These are phyloP conservation scores for Endogone sp. DNA, from an alignment of 192 early-diverging fungal genomes.

Conservation along the genomic window DNA sequence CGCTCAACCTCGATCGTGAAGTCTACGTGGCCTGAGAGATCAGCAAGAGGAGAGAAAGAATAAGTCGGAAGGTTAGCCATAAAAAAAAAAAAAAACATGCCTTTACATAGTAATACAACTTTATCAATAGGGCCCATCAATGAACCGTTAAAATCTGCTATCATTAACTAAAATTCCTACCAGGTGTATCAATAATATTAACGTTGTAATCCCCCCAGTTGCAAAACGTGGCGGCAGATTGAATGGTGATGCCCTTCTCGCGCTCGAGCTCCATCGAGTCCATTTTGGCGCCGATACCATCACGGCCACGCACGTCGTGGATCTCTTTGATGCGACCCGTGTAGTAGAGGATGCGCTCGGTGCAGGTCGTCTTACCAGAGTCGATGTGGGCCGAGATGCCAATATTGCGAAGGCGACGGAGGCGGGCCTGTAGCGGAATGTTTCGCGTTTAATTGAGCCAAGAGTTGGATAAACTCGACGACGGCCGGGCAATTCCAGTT, in stretches of 20 bases:
- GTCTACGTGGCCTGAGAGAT: constrained; percentile 73
- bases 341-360: constrained; percentile 81
- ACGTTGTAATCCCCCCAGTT: constrained; percentile 75
- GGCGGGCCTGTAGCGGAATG: constrained; percentile 35
- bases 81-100: too few species aligned
- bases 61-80: constrained; percentile 1
- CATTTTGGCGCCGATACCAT: constrained; percentile 97
- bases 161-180: constrained; percentile 28
- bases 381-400: constrained; percentile 89
- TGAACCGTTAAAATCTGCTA: not conserved
- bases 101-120: not conserved
- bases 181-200: constrained; percentile 88
- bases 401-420: constrained; percentile 74
- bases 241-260: constrained; percentile 90
- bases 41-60: constrained; percentile 19
- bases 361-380: constrained; percentile 84
- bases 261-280: constrained; percentile 99
- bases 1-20: constrained; percentile 90
- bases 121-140: not conserved
- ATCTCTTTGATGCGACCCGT: constrained; percentile 87
- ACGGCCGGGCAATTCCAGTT: not conserved
- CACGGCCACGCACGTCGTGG: constrained; percentile 82
- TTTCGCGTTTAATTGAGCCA: too few species aligned
- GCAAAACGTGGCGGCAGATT: constrained; percentile 85
- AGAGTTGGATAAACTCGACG: constrained; percentile 1